Percentiles rank a stretch among this genome's conserved stretches.
phyloP scores from a whole-genome alignment of 1,139 yeast species.

The Hyphopichia pseudoburtonii region DNA sequence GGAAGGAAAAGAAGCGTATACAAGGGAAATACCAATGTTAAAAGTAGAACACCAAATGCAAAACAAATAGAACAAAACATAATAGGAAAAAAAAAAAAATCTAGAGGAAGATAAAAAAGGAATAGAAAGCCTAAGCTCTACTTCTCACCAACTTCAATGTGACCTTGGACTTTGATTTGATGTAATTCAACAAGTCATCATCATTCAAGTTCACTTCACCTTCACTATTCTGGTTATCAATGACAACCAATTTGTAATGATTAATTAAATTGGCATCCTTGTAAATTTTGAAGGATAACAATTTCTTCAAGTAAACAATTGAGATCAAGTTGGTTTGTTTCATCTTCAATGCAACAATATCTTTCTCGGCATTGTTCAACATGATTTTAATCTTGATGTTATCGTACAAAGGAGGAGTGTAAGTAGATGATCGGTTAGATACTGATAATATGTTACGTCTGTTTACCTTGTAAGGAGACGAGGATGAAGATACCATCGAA shows the following conservation, averaged over 20 bases:
- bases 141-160: conserved; percentile 26
- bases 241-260: conserved; percentile 27
- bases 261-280: conserved; percentile 30
- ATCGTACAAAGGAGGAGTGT: conserved; percentile 11
- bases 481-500: too few species aligned
- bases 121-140: too few species aligned
- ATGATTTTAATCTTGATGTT: conserved; percentile 32
- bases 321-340: conserved; percentile 27
- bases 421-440: neutral
- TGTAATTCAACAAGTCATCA: conserved; percentile 22
- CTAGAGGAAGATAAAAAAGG: too few species aligned
- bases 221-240: conserved; percentile 6
- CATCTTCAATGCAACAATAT: conserved; percentile 32
- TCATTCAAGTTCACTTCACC: conserved; percentile 13
- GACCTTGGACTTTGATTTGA: conserved; percentile 26
- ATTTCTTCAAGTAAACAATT: conserved; percentile 29
- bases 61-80: neutral
- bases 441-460: neutral
- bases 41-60: neutral
- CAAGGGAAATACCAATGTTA: neutral
- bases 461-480: neutral
- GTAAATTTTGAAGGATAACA: conserved; percentile 34
- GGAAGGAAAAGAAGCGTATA: neutral
- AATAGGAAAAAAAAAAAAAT: too few species aligned
- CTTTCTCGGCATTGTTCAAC: conserved; percentile 31